A percentile compares a stretch with the other conserved stretches of the same genome.
phyloP scores from a whole-genome alignment of 75 land plant species.

The Pseudotsuga menziesii region DNA sequence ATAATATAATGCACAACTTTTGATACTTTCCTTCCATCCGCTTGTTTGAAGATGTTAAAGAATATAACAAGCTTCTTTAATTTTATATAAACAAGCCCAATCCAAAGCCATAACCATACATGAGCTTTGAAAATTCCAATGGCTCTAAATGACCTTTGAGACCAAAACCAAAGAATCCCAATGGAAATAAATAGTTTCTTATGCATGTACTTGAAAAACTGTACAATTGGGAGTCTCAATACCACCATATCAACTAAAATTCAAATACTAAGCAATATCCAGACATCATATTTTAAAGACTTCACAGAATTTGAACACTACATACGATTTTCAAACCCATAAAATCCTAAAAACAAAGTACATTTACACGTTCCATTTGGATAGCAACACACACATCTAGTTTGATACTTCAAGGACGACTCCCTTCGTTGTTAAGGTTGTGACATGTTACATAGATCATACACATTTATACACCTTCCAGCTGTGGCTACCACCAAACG shows the following conservation, averaged over 20 bases:
- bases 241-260: neutral
- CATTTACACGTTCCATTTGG: constrained; percentile 96
- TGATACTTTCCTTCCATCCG: neutral
- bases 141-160: neutral
- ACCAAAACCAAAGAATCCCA: neutral
- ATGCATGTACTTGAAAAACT: neutral
- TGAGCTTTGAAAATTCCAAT: neutral
- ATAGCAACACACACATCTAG: constrained; percentile 98
- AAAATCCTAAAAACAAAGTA: neutral
- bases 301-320: neutral
- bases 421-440: constrained; percentile 97
- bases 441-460: constrained; percentile 96
- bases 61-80: neutral
- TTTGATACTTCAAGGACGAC: constrained; percentile 96
- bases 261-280: neutral
- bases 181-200: neutral
- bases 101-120: neutral
- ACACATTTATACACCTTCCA: constrained; percentile 95
- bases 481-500: constrained; percentile 98
- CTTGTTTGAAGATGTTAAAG: neutral
- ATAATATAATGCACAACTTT: neutral
- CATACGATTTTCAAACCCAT: neutral
- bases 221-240: neutral
- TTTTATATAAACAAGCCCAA: neutral
- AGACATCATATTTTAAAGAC: neutral